These are phyloP conservation scores for Rosa lucieae DNA, from an alignment of 306 rosid species.

Conservation along the genomic window DNA sequence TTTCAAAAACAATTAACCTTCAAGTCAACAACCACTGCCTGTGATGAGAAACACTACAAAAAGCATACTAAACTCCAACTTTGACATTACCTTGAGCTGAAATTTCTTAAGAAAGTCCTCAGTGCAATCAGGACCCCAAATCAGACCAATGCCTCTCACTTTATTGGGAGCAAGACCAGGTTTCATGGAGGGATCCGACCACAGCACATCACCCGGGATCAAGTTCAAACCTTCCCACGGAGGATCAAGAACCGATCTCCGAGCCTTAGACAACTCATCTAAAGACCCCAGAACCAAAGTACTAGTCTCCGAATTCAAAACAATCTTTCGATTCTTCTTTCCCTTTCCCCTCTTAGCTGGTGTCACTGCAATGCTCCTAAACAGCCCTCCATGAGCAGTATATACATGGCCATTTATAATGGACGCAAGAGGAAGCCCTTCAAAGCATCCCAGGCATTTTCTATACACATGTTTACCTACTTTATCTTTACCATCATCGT, in stretches of 20 bases:
- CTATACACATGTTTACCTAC: constrained; percentile 77
- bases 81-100: constrained; percentile 53
- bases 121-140: constrained; percentile 93
- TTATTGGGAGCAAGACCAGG: constrained; percentile 79
- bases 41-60: neutral
- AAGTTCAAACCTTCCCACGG: constrained; percentile 89
- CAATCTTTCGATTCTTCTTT: constrained; percentile 69
- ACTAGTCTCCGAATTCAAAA: constrained; percentile 42
- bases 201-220: constrained; percentile 92
- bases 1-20: neutral
- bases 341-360: constrained; percentile 75
- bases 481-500: constrained; percentile 12
- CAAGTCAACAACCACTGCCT: neutral
- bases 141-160: constrained; percentile 84
- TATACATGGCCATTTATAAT: constrained; percentile 69
- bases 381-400: constrained; percentile 92
- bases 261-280: constrained; percentile 70
- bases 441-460: constrained; percentile 90
- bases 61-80: neutral
- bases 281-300: constrained; percentile 60
- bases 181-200: constrained; percentile 86
- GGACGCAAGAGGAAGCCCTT: constrained; percentile 87
- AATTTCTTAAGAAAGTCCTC: constrained; percentile 76
- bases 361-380: constrained; percentile 55
- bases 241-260: constrained; percentile 91